A percentile compares a stretch with the other conserved stretches of the same genome.
Evolutionary conservation across 495 filamentous ascomycete species (phyloP).

Genomic region (Penicillium dipodomyicola): DNA sequence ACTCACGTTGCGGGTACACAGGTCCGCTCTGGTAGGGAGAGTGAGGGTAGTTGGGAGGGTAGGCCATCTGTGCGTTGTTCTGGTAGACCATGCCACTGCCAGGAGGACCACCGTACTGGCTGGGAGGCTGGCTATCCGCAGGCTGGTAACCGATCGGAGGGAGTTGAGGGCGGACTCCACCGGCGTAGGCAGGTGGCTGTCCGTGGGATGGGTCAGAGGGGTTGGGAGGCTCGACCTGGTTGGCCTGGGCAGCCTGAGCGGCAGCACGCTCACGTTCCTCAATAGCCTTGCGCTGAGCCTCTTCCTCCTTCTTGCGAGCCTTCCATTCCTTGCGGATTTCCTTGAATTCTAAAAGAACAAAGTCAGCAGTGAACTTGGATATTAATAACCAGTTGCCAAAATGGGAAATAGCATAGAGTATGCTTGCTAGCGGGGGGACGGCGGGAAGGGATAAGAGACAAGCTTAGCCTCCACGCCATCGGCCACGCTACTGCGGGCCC

Average conservation of each 20-base stretch:
- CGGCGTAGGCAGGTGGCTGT: slow-evolving; percentile 56
- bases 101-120: slow-evolving; percentile 63
- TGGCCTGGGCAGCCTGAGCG: slow-evolving; percentile 50
- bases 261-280: slow-evolving; percentile 80
- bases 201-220: slow-evolving; percentile 56
- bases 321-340: slow-evolving; percentile 99
- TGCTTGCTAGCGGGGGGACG: slow-evolving; percentile 1
- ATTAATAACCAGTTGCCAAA: background rate
- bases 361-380: slow-evolving; percentile 12
- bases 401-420: background rate
- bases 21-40: slow-evolving; percentile 72
- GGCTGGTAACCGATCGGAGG: slow-evolving; percentile 84
- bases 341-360: slow-evolving; percentile 76
- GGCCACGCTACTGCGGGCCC: slow-evolving; percentile 49
- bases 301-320: slow-evolving; percentile 98
- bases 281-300: slow-evolving; percentile 80
- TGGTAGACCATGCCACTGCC: slow-evolving; percentile 54
- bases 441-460: slow-evolving; percentile 22
- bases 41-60: slow-evolving; percentile 64
- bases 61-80: slow-evolving; percentile 69
- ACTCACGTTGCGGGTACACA: slow-evolving; percentile 77
- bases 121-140: slow-evolving; percentile 58
- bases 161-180: slow-evolving; percentile 64
- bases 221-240: slow-evolving; percentile 56
- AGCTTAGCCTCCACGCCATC: slow-evolving; percentile 40